phyloP scores from a whole-genome alignment of 164 flowering plant species.

The Umbilicus rupestris region DNA sequence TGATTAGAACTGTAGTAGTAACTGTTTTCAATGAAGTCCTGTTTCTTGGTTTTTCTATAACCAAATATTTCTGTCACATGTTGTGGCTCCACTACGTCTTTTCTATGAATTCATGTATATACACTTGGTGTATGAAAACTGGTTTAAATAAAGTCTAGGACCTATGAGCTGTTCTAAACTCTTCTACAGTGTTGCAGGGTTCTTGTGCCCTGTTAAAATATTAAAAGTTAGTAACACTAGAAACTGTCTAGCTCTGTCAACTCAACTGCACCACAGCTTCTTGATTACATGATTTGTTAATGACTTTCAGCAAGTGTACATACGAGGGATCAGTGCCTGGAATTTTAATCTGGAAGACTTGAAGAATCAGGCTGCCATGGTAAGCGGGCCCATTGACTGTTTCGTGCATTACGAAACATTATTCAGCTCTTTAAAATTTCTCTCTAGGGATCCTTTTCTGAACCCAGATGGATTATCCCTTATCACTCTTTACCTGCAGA shows the following conservation, averaged over 20 bases:
- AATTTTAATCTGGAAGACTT: conserved; percentile 91
- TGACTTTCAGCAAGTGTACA: conserved; percentile 85
- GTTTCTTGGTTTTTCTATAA: not conserved
- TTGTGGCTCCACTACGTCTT: not conserved
- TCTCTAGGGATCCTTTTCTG: not conserved
- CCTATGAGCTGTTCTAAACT: not conserved
- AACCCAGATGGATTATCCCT: not conserved
- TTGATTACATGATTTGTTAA: conserved; percentile 5
- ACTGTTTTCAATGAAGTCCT: not conserved
- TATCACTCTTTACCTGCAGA: conserved; percentile 31
- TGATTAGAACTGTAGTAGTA: not conserved
- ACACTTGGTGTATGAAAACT: not conserved
- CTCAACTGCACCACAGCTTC: not conserved
- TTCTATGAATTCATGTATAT: not conserved
- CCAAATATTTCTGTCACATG: not conserved
- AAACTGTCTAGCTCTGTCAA: not conserved
- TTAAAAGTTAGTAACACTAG: not conserved
- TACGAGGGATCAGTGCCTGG: conserved; percentile 99
- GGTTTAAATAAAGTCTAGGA: not conserved
- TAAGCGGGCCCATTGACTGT: conserved; percentile 24
- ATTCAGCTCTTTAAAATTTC: not conserved
- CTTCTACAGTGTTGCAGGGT: not conserved
- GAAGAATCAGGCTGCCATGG: conserved; percentile 89
- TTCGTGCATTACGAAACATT: not conserved
- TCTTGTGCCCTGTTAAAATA: not conserved